A percentile compares a stretch with the other conserved stretches of the same genome.
Evolutionary conservation across 2,329 filamentous ascomycete genomes (phyloP).

Genomic region (Neophaeococcomyces mojaviensis): DNA sequence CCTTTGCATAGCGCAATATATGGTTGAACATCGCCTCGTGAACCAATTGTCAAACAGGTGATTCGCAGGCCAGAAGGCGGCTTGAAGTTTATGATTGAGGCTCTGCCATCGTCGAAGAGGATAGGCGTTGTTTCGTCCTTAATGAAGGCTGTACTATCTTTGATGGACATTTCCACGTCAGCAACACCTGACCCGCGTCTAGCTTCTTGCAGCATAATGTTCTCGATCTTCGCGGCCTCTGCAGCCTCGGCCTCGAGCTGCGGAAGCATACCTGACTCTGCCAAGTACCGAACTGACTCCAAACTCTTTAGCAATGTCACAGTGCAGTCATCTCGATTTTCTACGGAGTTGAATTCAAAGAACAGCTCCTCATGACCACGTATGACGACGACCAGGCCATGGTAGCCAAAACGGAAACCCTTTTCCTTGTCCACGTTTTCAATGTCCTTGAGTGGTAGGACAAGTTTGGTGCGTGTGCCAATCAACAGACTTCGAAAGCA

Average conservation of each 20-base stretch:
- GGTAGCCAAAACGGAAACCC: conserved; percentile 85
- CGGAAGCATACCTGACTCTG: conserved; percentile 60
- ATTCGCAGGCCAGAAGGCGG: conserved; percentile 70
- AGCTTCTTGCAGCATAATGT: conserved; percentile 70
- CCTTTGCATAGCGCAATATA: conserved; percentile 96
- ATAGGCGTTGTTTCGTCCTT: conserved; percentile 57
- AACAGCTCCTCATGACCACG: conserved; percentile 92
- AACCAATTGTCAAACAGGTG: conserved; percentile 92
- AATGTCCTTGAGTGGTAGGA: conserved; percentile 82
- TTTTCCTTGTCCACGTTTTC: conserved; percentile 93
- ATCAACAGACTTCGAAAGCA: conserved; percentile 90
- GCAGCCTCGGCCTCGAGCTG: conserved; percentile 64
- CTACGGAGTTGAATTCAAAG: conserved; percentile 77
- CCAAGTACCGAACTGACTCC: conserved; percentile 62
- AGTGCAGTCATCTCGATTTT: conserved; percentile 79
- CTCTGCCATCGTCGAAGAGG: conserved; percentile 79
- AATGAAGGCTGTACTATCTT: conserved; percentile 13
- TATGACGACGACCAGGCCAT: conserved; percentile 85
- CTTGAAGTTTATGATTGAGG: conserved; percentile 87
- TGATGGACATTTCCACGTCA: conserved; percentile 18
- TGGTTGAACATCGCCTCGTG: conserved; percentile 89
- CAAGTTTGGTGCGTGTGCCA: conserved; percentile 84
- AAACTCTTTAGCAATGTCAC: conserved; percentile 71
- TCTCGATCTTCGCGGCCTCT: conserved; percentile 65
- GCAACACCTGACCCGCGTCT: conserved; percentile 41